A percentile compares a stretch with the other conserved stretches of the same genome.
phyloP scores from a whole-genome alignment of 192 early-diverging fungal species.

The Backusella luteola region DNA sequence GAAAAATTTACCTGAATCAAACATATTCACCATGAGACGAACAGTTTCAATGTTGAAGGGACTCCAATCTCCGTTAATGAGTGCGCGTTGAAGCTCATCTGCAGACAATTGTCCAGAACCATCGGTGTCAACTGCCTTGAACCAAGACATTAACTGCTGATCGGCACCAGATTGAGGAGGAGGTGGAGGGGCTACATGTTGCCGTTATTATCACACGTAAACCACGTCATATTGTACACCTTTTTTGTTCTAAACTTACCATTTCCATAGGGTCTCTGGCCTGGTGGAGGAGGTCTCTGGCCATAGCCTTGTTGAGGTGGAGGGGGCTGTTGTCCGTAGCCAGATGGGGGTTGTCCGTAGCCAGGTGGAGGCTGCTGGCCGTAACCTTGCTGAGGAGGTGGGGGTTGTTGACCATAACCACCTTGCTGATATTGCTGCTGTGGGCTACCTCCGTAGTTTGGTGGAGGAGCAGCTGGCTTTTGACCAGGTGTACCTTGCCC shows the following conservation, averaged over 20 bases:
- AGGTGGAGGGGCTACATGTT: constrained; percentile 23
- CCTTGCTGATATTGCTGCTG: constrained; percentile 7
- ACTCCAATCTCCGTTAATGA: constrained; percentile 79
- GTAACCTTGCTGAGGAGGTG: not conserved
- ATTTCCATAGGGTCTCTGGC: constrained; percentile 8
- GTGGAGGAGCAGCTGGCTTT: not conserved
- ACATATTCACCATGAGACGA: constrained; percentile 78
- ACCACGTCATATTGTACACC: not conserved
- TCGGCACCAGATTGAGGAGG: constrained; percentile 36
- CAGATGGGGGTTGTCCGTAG: not conserved
- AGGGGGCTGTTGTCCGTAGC: not conserved
- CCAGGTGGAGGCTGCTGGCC: not conserved
- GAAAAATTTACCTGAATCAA: constrained; percentile 53
- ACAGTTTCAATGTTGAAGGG: constrained; percentile 82
- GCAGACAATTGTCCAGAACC: constrained; percentile 67
- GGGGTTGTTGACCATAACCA: not conserved
- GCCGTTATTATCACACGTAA: too few species aligned
- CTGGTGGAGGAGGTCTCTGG: not conserved
- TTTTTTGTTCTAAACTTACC: not conserved
- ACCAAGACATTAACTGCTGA: constrained; percentile 46
- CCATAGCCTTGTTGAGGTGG: not conserved
- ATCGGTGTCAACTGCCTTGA: constrained; percentile 64
- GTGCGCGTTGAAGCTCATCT: constrained; percentile 67
- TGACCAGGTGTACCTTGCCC: not conserved
- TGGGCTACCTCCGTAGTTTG: not conserved